Base-by-base conservation (phyloP, 2,329 filamentous ascomycete species). In the Paraphaeosphaeria minitans region DNA sequence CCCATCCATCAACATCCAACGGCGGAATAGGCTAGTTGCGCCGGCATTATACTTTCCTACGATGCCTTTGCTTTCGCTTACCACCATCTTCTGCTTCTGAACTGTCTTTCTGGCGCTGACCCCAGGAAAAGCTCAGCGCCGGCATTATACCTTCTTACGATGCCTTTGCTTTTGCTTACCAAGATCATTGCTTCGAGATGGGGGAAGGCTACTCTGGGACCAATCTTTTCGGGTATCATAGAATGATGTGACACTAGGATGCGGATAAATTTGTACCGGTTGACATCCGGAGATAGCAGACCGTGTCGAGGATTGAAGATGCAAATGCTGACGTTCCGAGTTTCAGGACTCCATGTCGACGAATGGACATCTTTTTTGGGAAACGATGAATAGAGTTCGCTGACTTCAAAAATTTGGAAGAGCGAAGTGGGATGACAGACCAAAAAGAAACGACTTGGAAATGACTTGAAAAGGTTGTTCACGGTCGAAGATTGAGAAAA, bases 21-120 rank as follows among this genome's bases (percentile, higher is more conserved):
- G 29, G 5, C 22, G 48, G 45, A 21, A 3, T 48, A 48, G 45
- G 48, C 33, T 50, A 50, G 31, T 51, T 27, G n/a, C 33, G 31
- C n/a, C 8, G 47, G 47, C 47, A 39, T 50, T 39, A 50, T 39
- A 39, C 31, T 1, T 39, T 37, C 33, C 24, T 50, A 39, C 47
- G 47, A 50, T 50, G 47, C 47, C 21, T 21, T 22, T 50, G n/a
- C 21, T 51, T 51, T 39, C 24, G 33, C 48, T 39, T 51, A 51
- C 33, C 48, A 22, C 12, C n/a, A 39, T 39, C 48, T 31, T 31
- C 29, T 31, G 29, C 29, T 31, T 31, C 29, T 31, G 8, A 8
- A 31, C 29, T 31, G 4, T 12, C 29, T 31, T 6, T 12, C 9
- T 8, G 29, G 29, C 29, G 29, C 48, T 22, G 10, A 39, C 19